Base-by-base conservation (phyloP, 805 yeast genomes). In the Priceomyces medius region DNA sequence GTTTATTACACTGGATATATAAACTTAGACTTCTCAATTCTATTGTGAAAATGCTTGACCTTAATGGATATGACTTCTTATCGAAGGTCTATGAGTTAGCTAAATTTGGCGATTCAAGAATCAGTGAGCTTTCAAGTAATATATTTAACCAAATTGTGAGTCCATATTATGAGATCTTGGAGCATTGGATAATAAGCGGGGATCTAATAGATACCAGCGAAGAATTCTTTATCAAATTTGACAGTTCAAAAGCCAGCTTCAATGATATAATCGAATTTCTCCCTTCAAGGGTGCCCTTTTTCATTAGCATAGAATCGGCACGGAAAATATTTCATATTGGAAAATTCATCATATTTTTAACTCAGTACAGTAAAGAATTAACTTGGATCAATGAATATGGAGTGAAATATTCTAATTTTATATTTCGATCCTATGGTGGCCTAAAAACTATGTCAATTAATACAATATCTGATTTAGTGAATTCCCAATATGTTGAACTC, bases 101-200 rank as follows among this genome's bases (percentile, higher is more conserved):
- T 2, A 64, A 66, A 20, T 80, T 80, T 55, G 97, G 96, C 1
- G 95, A 91, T 55, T 48, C 56, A 7, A 46, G 68, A 3, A 69
- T 88, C 2, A 54, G 68, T 24, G 47, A 56, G 0, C 53, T 80
- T 10, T 66, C 88, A 0, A 34, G 38, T 0, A 50, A 61, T 3
- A 62, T 85, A 16, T 76, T 81, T 41, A 40, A 56, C 3, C 68
- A 68, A 21, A 68, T 79, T 3, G 60, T 76, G 0, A 63, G 63
- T 4, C 88, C 95, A 1, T 88, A 87, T 56, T 73, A 72, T 41
- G 79, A 76, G 29, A 68, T 80, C 21, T 50, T 86, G 3, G 69
- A 72, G 29, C 68, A 71, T 32, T 91, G 97, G 97, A 56, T 88
- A 2, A 58, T 78, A 0, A 62, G 73, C 32, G 97, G 97, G 1